These are phyloP conservation scores for Citropsis articulata DNA, from an alignment of 345 rosid species.

Conservation along the genomic window DNA sequence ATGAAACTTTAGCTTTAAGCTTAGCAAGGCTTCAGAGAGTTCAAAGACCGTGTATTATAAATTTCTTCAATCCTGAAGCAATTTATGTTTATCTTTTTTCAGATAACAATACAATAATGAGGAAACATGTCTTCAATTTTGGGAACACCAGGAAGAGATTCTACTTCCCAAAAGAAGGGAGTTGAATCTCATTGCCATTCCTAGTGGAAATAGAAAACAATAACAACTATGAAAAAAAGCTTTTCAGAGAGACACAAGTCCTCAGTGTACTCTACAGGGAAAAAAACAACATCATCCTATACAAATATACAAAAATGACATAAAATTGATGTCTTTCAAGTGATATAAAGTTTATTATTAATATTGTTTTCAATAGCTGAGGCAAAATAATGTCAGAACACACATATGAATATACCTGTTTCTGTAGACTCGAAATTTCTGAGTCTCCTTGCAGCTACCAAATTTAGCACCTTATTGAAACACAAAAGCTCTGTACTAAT, in stretches of 20 bases:
- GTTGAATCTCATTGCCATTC: background rate
- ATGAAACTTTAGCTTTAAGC: background rate
- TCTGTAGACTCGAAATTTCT: slow-evolving; percentile 76
- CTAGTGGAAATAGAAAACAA: background rate
- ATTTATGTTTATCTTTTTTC: background rate
- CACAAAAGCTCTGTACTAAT: slow-evolving; percentile 10
- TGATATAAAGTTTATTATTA: background rate
- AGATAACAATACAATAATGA: background rate
- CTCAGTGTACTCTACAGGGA: background rate
- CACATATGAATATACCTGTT: slow-evolving; percentile 50
- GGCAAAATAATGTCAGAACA: background rate
- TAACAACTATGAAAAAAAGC: background rate
- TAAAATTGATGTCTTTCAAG: background rate
- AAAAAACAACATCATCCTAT: background rate
- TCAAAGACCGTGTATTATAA: background rate
- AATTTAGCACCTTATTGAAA: slow-evolving; percentile 71
- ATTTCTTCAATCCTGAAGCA: background rate
- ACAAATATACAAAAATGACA: background rate
- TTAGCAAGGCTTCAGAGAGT: background rate
- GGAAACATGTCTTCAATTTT: background rate
- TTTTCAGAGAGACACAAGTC: background rate
- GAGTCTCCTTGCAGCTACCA: slow-evolving; percentile 86
- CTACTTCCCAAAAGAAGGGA: background rate
- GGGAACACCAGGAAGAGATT: background rate
- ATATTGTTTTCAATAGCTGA: background rate